These are phyloP conservation scores for Trichocomaceae sp. DNA, from an alignment of 2,329 filamentous ascomycete genomes.

Conservation along the genomic window DNA sequence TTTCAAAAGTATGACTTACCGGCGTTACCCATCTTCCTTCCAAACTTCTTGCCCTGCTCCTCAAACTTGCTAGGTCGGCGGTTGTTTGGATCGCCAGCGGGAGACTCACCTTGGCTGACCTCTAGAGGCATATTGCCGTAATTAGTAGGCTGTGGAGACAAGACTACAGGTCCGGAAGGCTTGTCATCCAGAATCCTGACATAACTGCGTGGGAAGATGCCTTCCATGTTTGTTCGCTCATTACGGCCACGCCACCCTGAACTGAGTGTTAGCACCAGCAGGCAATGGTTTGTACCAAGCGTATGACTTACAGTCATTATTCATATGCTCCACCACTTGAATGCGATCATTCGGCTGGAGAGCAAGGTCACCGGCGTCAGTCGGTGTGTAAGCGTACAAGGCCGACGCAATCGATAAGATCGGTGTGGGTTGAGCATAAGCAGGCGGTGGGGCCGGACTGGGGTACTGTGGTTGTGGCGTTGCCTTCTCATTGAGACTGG, in stretches of 20 bases:
- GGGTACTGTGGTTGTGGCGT: slow-evolving; percentile 36
- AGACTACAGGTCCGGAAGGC: slow-evolving; percentile 19
- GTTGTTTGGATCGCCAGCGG: slow-evolving; percentile 32
- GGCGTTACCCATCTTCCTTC: slow-evolving; percentile 81
- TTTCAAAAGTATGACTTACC: slow-evolving; percentile 31
- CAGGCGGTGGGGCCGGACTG: slow-evolving; percentile 38
- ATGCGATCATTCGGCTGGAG: slow-evolving; percentile 76
- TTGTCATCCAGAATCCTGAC: slow-evolving; percentile 66
- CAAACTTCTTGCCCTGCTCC: slow-evolving; percentile 85
- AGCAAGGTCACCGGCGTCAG: slow-evolving; percentile 73
- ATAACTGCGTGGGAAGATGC: slow-evolving; percentile 93
- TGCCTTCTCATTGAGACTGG: slow-evolving; percentile 37
- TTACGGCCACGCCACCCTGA: slow-evolving; percentile 75
- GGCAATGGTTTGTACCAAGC: not conserved
- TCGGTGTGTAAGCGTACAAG: slow-evolving; percentile 73
- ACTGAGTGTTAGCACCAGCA: slow-evolving; percentile 14
- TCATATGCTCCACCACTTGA: slow-evolving; percentile 84
- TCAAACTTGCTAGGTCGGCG: slow-evolving; percentile 57
- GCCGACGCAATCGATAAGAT: slow-evolving; percentile 69
- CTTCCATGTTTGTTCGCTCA: slow-evolving; percentile 71
- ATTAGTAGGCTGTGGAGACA: slow-evolving; percentile 35
- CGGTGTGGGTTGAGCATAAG: slow-evolving; percentile 44
- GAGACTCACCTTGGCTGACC: slow-evolving; percentile 53
- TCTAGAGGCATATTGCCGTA: slow-evolving; percentile 66
- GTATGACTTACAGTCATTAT: slow-evolving; percentile 64